Percentiles rank a stretch among this genome's conserved stretches.
phyloP scores from a whole-genome alignment of 768 basidiomycete genomes.

The Leucocoprinus leucothites region DNA sequence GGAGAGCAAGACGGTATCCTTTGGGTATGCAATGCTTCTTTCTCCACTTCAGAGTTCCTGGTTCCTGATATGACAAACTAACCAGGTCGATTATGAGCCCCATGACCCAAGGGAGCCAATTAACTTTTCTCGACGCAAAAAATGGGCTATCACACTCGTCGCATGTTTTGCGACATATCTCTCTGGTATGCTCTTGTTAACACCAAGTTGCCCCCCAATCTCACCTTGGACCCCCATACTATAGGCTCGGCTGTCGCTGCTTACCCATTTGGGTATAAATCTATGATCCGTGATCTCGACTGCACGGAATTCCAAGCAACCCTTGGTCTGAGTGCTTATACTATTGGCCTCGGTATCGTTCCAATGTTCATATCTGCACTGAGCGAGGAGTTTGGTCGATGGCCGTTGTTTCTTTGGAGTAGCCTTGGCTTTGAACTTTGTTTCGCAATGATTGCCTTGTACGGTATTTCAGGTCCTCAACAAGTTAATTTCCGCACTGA shows the following conservation, averaged over 20 bases:
- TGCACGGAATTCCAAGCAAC: conserved; percentile 43
- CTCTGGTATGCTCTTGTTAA: conserved; percentile 27
- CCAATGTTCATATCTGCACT: conserved; percentile 65
- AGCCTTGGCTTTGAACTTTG: conserved; percentile 44
- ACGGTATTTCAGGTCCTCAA: too few species aligned
- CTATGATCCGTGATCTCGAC: conserved; percentile 50
- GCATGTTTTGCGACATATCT: conserved; percentile 42
- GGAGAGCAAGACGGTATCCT: too few species aligned
- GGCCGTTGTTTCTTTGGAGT: conserved; percentile 54
- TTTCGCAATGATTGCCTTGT: conserved; percentile 48
- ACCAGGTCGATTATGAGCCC: conserved; percentile 11
- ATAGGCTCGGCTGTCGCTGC: conserved; percentile 47
- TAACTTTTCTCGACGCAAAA: conserved; percentile 19
- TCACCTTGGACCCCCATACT: background rate
- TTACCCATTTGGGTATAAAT: conserved; percentile 51
- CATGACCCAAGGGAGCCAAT: conserved; percentile 15
- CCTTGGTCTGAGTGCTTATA: conserved; percentile 46
- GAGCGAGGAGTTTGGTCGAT: conserved; percentile 67
- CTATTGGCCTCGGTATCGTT: conserved; percentile 57
- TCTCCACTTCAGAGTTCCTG: too few species aligned
- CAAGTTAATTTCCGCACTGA: conserved; percentile 15
- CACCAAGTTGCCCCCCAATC: background rate
- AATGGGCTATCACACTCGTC: conserved; percentile 26
- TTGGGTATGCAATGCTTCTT: too few species aligned
- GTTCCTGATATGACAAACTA: too few species aligned